A percentile compares a stretch with the other conserved stretches of the same genome.
These are phyloP conservation scores for Stephania yunnanensis DNA, from an alignment of 164 flowering plant species.

Conservation along the genomic window DNA sequence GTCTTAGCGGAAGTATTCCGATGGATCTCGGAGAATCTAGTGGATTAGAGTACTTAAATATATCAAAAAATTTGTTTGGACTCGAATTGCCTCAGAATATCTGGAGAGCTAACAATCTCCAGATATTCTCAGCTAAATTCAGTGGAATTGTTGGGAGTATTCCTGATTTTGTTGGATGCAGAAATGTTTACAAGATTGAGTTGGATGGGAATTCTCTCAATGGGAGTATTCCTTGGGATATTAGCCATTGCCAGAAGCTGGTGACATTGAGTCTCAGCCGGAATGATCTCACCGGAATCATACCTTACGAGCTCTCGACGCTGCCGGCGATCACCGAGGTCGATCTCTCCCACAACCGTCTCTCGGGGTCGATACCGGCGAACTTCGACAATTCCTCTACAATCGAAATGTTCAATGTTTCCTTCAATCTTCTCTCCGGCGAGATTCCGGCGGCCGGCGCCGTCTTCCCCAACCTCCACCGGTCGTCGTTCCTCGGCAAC, in stretches of 20 bases:
- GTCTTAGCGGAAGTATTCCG: conserved; percentile 49
- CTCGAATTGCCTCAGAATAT: conserved; percentile 51
- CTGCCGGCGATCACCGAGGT: conserved; percentile 33
- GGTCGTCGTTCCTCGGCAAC: conserved; percentile 71
- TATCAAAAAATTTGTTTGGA: conserved; percentile 50
- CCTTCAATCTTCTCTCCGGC: conserved; percentile 62
- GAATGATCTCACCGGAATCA: conserved; percentile 41
- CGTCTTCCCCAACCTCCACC: conserved; percentile 49
- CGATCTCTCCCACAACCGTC: conserved; percentile 58
- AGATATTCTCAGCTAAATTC: conserved; percentile 43
- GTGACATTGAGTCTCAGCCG: conserved; percentile 49
- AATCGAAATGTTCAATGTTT: conserved; percentile 46
- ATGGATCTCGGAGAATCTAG: conserved; percentile 42
- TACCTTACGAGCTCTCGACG: conserved; percentile 33
- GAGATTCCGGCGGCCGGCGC: conserved; percentile 53
- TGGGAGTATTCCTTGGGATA: conserved; percentile 59
- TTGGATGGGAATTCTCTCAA: conserved; percentile 57
- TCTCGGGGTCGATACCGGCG: conserved; percentile 46
- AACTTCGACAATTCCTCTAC: conserved; percentile 4
- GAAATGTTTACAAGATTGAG: conserved; percentile 58
- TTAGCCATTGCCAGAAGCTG: conserved; percentile 57
- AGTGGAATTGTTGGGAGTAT: conserved; percentile 59
- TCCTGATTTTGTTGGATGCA: conserved; percentile 42
- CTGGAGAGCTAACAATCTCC: conserved; percentile 32
- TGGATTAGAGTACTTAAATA: conserved; percentile 40